Percentiles rank a stretch among this genome's conserved stretches.
These are phyloP conservation scores for Henckelia pumila DNA, from an alignment of 257 asterid species.

Conservation along the genomic window DNA sequence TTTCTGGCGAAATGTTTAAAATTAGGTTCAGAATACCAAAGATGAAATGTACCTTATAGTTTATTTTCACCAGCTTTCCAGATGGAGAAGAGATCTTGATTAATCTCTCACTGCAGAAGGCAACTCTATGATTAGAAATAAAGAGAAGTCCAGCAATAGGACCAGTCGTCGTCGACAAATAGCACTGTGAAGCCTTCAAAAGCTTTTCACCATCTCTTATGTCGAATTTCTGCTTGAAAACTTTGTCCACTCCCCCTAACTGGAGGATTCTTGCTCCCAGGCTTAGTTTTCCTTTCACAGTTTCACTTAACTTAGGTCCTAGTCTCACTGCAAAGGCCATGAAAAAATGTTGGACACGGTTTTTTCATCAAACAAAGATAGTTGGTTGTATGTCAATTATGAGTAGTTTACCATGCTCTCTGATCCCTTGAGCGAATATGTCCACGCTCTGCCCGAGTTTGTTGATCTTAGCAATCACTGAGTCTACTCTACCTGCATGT, in stretches of 20 bases:
- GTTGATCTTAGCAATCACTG: conserved; percentile 21
- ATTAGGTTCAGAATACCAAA: background rate
- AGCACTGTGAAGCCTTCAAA: conserved; percentile 19
- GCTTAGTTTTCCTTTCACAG: conserved; percentile 31
- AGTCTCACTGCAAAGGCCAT: conserved; percentile 24
- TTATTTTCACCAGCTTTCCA: conserved; percentile 14
- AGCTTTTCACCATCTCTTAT: conserved; percentile 11
- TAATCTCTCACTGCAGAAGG: background rate
- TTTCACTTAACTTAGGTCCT: conserved; percentile 29
- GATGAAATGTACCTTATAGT: conserved; percentile 26
- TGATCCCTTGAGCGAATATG: conserved; percentile 30
- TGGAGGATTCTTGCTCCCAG: conserved; percentile 29
- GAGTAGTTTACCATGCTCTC: conserved; percentile 28
- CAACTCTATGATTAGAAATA: background rate
- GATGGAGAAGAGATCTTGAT: background rate
- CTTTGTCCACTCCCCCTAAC: conserved; percentile 29
- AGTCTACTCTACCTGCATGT: conserved; percentile 24
- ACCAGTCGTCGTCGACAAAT: conserved; percentile 22
- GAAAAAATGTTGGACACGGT: background rate
- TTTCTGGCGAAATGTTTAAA: background rate
- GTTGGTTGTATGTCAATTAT: background rate
- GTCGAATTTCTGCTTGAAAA: conserved; percentile 18
- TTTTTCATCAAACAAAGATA: background rate
- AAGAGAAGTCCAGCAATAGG: conserved; percentile 23
- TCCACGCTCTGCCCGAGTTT: conserved; percentile 26